Percentiles rank a stretch among this genome's conserved stretches.
phyloP scores from a whole-genome alignment of 768 basidiomycete species.

The Boletus sp. region DNA sequence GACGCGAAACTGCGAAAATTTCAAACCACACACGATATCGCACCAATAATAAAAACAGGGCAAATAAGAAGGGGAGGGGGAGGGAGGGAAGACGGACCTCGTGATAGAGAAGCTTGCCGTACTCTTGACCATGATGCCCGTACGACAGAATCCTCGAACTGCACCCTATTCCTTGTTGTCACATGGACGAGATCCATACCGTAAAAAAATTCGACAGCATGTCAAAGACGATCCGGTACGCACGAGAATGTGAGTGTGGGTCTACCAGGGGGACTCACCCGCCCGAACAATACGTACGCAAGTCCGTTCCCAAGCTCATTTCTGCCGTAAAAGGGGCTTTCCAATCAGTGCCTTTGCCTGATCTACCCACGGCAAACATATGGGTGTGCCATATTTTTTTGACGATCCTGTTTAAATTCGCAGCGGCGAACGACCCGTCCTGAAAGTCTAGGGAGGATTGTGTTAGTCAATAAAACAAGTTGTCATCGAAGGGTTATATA shows the following conservation, averaged over 20 bases:
- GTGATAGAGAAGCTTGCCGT: not conserved
- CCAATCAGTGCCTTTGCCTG: not conserved
- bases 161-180: not conserved
- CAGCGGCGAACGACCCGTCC: not conserved
- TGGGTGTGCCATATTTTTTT: not conserved
- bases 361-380: not conserved
- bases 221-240: not conserved
- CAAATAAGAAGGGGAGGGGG: not conserved
- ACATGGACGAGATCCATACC: not conserved
- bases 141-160: not conserved
- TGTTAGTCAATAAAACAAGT: not conserved
- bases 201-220: not conserved
- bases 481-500: not conserved
- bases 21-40: not conserved
- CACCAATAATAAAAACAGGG: not conserved
- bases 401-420: not conserved
- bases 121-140: not conserved
- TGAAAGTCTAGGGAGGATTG: not conserved
- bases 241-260: not conserved
- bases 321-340: not conserved
- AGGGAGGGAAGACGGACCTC: too few species aligned
- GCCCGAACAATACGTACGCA: not conserved
- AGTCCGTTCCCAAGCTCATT: not conserved
- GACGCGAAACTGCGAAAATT: not conserved
- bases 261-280: not conserved